phyloP scores from a whole-genome alignment of 1,284 basidiomycete species.

The Cerioporus squamosus region DNA sequence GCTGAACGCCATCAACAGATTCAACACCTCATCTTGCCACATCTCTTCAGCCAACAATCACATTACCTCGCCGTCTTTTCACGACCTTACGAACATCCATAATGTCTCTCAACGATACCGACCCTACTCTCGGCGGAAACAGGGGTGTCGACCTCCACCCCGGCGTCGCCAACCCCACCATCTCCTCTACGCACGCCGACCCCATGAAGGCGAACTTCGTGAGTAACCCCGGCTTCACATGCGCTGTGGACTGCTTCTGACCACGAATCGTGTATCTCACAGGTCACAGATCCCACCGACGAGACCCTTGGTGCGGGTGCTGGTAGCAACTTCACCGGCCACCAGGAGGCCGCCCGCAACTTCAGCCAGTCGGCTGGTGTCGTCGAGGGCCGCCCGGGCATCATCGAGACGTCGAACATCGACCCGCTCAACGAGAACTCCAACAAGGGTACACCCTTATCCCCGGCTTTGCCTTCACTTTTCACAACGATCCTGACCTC shows the following conservation, averaged over 20 bases:
- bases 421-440: slow-evolving; percentile 53
- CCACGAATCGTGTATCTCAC: neutral
- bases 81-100: slow-evolving; percentile 2
- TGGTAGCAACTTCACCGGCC: slow-evolving; percentile 41
- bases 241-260: too few relatives aligned
- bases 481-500: neutral
- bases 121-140: slow-evolving; percentile 34
- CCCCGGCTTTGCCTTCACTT: neutral
- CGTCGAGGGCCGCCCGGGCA: slow-evolving; percentile 54
- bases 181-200: slow-evolving; percentile 40
- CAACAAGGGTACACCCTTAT: slow-evolving; percentile 39
- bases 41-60: neutral
- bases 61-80: neutral
- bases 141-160: slow-evolving; percentile 45
- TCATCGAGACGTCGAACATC: slow-evolving; percentile 56
- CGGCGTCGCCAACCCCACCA: slow-evolving; percentile 51
- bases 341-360: slow-evolving; percentile 40
- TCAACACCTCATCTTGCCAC: neutral
- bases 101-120: slow-evolving; percentile 40
- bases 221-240: too few relatives aligned
- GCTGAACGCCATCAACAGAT: too few relatives aligned
- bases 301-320: slow-evolving; percentile 46
- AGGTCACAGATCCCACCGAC: slow-evolving; percentile 48
- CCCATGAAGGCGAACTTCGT: slow-evolving; percentile 49
- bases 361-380: slow-evolving; percentile 48